Evolutionary conservation across 2,329 filamentous ascomycete genomes (phyloP).

Genomic region (Penicillium occitanis): DNA sequence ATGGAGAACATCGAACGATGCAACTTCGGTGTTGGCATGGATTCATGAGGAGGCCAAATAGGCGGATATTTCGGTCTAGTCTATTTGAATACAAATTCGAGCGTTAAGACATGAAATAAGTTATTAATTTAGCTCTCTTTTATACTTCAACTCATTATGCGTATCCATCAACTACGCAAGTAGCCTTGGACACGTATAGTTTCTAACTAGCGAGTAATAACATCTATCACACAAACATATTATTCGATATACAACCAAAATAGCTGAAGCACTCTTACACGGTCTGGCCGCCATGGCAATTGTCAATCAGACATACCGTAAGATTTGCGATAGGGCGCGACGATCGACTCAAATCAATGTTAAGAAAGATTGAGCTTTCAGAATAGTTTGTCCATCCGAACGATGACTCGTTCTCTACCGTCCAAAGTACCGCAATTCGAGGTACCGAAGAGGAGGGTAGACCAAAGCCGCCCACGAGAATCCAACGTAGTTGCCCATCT

Average conservation of each 20-base stretch:
- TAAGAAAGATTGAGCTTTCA: neutral
- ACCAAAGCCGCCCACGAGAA: conserved; percentile 60
- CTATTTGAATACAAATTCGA: neutral
- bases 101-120: neutral
- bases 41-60: neutral
- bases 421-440: conserved; percentile 53
- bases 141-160: neutral
- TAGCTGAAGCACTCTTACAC: neutral
- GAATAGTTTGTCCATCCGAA: neutral
- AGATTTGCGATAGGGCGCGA: too few relatives aligned
- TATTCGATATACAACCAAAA: neutral
- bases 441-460: conserved; percentile 55
- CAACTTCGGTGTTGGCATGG: neutral
- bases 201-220: neutral
- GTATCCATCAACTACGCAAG: too few relatives aligned
- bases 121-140: neutral
- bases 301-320: neutral
- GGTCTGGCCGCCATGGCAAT: neutral
- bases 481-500: conserved; percentile 61
- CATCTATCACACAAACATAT: neutral
- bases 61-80: neutral
- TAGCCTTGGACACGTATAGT: neutral
- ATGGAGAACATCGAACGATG: neutral
- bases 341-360: too few relatives aligned
- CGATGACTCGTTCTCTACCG: conserved; percentile 35